phyloP scores from a whole-genome alignment of 2,329 filamentous ascomycete species.

The Fusarium zealandicum region DNA sequence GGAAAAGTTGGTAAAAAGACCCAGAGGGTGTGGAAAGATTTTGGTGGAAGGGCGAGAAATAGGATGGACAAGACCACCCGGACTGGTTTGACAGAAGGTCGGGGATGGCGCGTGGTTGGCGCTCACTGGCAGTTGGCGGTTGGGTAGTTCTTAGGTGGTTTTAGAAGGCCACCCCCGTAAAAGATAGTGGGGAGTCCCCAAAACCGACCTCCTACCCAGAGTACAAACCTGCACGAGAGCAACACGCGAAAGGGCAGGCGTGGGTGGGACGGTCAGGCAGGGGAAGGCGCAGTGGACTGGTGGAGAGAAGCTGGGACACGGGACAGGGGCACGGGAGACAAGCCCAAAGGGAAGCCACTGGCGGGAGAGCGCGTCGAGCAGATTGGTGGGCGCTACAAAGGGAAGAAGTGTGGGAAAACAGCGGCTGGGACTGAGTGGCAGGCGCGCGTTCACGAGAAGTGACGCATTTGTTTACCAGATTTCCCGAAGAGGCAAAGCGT shows the following conservation, averaged over 20 bases:
- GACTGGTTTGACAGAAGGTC: constrained; percentile 29
- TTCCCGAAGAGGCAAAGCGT: constrained; percentile 42
- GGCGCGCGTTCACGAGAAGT: constrained; percentile 35
- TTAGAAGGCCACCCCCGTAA: constrained; percentile 20
- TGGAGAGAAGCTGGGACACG: constrained; percentile 25
- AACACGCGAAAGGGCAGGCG: constrained; percentile 15
- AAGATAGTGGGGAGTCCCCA: constrained; percentile 24
- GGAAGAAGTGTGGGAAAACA: constrained; percentile 19
- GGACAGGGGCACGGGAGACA: constrained; percentile 23
- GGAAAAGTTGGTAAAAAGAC: constrained; percentile 36
- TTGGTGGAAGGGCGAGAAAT: constrained; percentile 32
- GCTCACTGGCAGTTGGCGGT: constrained; percentile 28
- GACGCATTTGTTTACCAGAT: constrained; percentile 50
- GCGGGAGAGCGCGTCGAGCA: constrained; percentile 4
- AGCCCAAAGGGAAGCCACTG: constrained; percentile 15
- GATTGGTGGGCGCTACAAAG: constrained; percentile 18
- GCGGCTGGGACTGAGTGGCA: constrained; percentile 14
- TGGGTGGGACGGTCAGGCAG: constrained; percentile 16
- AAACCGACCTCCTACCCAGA: constrained; percentile 1
- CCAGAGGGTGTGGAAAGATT: constrained; percentile 37
- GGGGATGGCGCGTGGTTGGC: constrained; percentile 38
- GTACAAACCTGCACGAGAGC: not conserved
- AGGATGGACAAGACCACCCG: constrained; percentile 27
- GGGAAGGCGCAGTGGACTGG: constrained; percentile 8
- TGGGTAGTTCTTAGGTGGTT: constrained; percentile 10